phyloP scores from a whole-genome alignment of 257 asterid genomes.

The Solanum chiquidenum region DNA sequence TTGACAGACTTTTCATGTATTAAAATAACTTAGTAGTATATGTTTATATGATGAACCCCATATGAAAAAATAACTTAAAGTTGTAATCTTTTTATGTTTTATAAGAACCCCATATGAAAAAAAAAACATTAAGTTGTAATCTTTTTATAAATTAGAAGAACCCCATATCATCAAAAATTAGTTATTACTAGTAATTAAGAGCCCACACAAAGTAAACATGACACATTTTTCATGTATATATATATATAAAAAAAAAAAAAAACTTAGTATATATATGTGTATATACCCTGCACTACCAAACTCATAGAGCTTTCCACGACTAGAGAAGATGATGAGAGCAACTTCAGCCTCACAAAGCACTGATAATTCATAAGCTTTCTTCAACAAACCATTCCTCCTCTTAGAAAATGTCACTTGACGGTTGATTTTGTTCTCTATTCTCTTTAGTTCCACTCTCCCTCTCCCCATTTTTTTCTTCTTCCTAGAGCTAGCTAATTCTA shows the following conservation, averaged over 20 bases:
- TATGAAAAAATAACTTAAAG: background rate
- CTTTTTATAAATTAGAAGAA: background rate
- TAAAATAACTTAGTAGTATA: background rate
- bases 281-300: conserved; percentile 65
- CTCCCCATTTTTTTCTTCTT: conserved; percentile 59
- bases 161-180: background rate
- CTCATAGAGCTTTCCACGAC: conserved; percentile 86
- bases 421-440: conserved; percentile 92
- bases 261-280: background rate
- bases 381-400: conserved; percentile 86
- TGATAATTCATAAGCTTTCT: conserved; percentile 92
- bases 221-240: background rate
- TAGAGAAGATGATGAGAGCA: conserved; percentile 93
- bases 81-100: background rate
- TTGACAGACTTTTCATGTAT: background rate
- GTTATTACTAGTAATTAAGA: background rate
- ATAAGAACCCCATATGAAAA: background rate
- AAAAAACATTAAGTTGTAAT: background rate
- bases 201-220: conserved; percentile 1
- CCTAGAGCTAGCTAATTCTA: background rate
- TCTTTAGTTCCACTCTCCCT: conserved; percentile 91
- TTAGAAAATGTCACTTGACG: conserved; percentile 92
- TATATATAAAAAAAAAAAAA: background rate
- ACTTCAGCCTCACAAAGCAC: conserved; percentile 97
- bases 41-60: background rate